Evolutionary conservation across 2,329 filamentous ascomycete genomes (phyloP).

Genomic region (Aspergillus sp.): DNA sequence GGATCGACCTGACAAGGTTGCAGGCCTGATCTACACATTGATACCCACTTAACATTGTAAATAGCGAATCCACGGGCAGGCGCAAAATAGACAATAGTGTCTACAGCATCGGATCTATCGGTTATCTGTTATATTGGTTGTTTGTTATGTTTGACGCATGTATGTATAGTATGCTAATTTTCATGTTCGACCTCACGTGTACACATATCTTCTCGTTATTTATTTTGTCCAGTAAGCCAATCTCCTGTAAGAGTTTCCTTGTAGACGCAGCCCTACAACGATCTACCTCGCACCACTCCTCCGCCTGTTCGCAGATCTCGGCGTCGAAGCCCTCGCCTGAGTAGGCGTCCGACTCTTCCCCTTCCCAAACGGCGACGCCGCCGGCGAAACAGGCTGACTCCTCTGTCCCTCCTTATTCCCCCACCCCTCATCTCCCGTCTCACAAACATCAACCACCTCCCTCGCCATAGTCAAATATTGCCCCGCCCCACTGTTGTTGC

Average conservation of each 20-base stretch:
- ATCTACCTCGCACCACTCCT: constrained; percentile 14
- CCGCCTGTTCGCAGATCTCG: constrained; percentile 11
- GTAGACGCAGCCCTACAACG: background rate
- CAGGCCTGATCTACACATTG: background rate
- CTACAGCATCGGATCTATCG: background rate
- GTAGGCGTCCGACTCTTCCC: constrained; percentile 8
- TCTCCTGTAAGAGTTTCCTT: too few species aligned
- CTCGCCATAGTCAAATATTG: background rate
- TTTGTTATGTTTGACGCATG: constrained; percentile 8
- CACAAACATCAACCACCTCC: constrained; percentile 15
- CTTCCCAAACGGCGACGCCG: constrained; percentile 2
- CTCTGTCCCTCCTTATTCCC: background rate
- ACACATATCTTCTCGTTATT: too few species aligned
- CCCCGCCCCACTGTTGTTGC: background rate
- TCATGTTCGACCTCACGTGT: constrained; percentile 1
- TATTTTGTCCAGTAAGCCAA: too few species aligned
- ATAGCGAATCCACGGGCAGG: background rate
- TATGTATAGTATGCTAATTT: constrained; percentile 5
- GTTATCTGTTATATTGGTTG: background rate
- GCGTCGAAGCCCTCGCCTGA: constrained; percentile 5
- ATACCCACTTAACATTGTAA: background rate
- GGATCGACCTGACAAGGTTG: too few species aligned
- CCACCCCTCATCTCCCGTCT: constrained; percentile 19
- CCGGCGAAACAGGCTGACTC: constrained; percentile 4
- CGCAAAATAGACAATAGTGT: too few species aligned